A percentile compares a stretch with the other conserved stretches of the same genome.
Conservation (phyloP, 1,139 yeast genomes). For the Kodamaea suecica region DNA sequence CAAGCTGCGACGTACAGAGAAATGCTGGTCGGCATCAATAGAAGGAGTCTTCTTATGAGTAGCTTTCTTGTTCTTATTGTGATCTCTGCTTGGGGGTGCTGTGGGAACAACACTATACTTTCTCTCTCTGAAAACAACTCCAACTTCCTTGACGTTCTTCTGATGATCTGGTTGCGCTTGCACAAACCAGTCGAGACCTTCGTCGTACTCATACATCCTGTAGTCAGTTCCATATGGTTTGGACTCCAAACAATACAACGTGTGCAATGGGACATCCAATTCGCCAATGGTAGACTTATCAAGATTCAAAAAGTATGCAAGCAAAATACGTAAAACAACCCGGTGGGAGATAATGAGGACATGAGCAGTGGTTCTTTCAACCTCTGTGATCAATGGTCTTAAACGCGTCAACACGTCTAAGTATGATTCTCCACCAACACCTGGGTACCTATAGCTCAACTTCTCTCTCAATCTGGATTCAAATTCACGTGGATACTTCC, state of each 20-base stretch:
- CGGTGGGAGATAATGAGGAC: slow-evolving; percentile 81
- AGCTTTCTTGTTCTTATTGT: neutral
- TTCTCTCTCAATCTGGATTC: slow-evolving; percentile 72
- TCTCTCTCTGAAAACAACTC: slow-evolving; percentile 61
- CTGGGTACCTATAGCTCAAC: slow-evolving; percentile 85
- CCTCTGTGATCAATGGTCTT: slow-evolving; percentile 85
- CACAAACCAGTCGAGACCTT: slow-evolving; percentile 70
- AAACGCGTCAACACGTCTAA: slow-evolving; percentile 88
- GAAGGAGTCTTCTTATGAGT: neutral
- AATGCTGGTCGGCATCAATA: neutral
- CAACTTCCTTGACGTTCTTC: slow-evolving; percentile 60
- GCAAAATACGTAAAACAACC: slow-evolving; percentile 80
- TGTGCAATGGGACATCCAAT: slow-evolving; percentile 88
- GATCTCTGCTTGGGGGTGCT: slow-evolving; percentile 46
- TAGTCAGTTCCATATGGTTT: slow-evolving; percentile 95
- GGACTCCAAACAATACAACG: slow-evolving; percentile 84
- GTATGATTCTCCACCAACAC: slow-evolving; percentile 96
- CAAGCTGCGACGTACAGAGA: slow-evolving; percentile 15
- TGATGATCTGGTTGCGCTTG: slow-evolving; percentile 68
- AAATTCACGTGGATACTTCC: slow-evolving; percentile 71
- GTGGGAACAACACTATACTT: slow-evolving; percentile 74
- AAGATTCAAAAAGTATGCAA: slow-evolving; percentile 86
- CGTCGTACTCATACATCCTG: slow-evolving; percentile 84
- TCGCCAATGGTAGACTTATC: slow-evolving; percentile 83
- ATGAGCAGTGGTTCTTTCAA: slow-evolving; percentile 89